Conservation (phyloP, 345 rosid genomes). For the Salix brachista region DNA sequence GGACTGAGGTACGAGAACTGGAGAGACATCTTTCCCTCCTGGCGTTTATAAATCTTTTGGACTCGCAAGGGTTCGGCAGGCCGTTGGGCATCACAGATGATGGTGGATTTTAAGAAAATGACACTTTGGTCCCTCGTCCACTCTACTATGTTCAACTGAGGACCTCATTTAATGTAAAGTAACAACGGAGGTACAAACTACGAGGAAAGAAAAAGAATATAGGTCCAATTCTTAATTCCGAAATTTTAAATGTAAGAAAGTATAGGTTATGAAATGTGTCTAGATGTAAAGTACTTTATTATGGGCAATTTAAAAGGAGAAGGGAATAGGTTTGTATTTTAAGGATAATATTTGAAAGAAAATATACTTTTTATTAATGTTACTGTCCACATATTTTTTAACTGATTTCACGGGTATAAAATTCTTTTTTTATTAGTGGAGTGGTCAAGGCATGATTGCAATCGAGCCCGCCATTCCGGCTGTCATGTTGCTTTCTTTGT, state of each 20-base stretch:
- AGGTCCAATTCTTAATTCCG: neutral
- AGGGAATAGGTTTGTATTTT: neutral
- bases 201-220: neutral
- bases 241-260: neutral
- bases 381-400: no score
- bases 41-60: slow-evolving; percentile 15
- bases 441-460: slow-evolving; percentile 12
- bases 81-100: neutral
- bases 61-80: slow-evolving; percentile 5
- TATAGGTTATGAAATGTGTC: neutral
- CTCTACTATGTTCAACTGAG: neutral
- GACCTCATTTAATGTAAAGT: neutral
- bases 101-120: neutral
- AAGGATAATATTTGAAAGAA: neutral
- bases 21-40: neutral
- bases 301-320: neutral
- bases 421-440: neutral
- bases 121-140: neutral
- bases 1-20: slow-evolving; percentile 1
- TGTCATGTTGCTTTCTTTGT: slow-evolving; percentile 1
- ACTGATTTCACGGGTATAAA: no score
- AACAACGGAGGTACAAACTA: neutral
- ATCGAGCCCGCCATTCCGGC: neutral
- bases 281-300: neutral
- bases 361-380: neutral